These are phyloP conservation scores for Nymphaea colorata DNA, from an alignment of 164 flowering plant species.

Conservation along the genomic window DNA sequence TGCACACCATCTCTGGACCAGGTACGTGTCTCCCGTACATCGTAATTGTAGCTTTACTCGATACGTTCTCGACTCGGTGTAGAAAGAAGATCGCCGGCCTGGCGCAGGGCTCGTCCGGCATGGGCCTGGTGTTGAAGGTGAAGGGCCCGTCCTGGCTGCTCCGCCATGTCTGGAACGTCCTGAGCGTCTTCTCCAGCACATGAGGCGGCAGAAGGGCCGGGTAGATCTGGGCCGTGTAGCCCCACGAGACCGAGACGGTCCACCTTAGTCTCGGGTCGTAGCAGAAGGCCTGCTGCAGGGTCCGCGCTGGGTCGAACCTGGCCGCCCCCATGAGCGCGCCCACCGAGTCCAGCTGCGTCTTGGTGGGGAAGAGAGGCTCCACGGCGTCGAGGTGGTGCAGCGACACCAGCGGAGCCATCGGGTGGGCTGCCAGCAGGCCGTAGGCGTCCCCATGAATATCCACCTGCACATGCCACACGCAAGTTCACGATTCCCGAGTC, in stretches of 20 bases:
- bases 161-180: constrained; percentile 64
- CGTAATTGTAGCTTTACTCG: constrained; percentile 11
- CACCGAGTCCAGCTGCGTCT: constrained; percentile 29
- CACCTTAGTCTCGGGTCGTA: constrained; percentile 38
- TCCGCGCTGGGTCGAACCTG: constrained; percentile 42
- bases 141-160: constrained; percentile 34
- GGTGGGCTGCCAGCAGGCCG: constrained; percentile 73
- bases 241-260: constrained; percentile 83
- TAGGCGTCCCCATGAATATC: constrained; percentile 44
- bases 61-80: constrained; percentile 16
- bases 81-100: constrained; percentile 27
- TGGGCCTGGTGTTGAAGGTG: constrained; percentile 52
- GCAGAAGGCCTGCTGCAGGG: constrained; percentile 62
- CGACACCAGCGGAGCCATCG: constrained; percentile 67
- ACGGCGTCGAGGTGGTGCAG: constrained; percentile 80
- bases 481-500: not conserved
- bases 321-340: constrained; percentile 25
- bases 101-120: constrained; percentile 29
- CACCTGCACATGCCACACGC: constrained; percentile 15
- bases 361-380: constrained; percentile 39
- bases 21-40: constrained; percentile 15
- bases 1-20: constrained; percentile 10
- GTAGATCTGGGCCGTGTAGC: constrained; percentile 57
- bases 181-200: constrained; percentile 38
- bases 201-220: constrained; percentile 30